Evolutionary conservation across 129 eudicot genomes (phyloP), one percentile per base, ranked within the genome.

Genomic region (Scalesia atractyloides): DNA sequence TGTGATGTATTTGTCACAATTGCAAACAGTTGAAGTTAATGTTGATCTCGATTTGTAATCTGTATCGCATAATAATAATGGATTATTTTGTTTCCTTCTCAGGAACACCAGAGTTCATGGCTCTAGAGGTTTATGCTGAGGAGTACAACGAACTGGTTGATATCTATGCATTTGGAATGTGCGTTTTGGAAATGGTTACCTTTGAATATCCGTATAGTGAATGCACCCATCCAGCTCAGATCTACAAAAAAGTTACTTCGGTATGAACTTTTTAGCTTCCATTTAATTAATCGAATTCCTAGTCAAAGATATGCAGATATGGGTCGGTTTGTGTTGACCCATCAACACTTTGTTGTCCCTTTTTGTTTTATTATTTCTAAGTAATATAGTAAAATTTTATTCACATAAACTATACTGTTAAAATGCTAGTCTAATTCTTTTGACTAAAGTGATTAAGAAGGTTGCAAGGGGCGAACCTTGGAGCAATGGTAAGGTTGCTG

Each of bases 31-130:
- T n/a, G 15, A 16, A 63, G 49, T 63, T 68, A 61, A 61, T 61
- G 19, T 4, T 33, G 70, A 66, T 43, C 7, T 18, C 22, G 53
- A 47, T 41, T 43, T 2, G 46, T 46, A 34, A 47, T 41, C 19
- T 2, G 46, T 44, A n/a, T 5, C 17, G 16, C 49, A 43, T 24
- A 26, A 15, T 56, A 13, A 12, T 41, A 11, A 17, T 56, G 33
- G 58, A 16, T 30, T 73, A 18, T 60, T 10, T 15, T 56, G 24
- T 47, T 64, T 44, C 18, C 5, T 47, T 47, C 37, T 76, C 78
- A 92, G 98, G 98, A 57, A 92, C 98, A 57, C 98, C 98, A 5
- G 98, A 92, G 73, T 92, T 89, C 88, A 92, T 92, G 97, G 97
- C 97, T 34, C 97, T 96, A 4, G 98, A 92, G 87, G 95, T 92